Base-by-base conservation (phyloP, 208 protist species). In the Borovskyia barvae region DNA sequence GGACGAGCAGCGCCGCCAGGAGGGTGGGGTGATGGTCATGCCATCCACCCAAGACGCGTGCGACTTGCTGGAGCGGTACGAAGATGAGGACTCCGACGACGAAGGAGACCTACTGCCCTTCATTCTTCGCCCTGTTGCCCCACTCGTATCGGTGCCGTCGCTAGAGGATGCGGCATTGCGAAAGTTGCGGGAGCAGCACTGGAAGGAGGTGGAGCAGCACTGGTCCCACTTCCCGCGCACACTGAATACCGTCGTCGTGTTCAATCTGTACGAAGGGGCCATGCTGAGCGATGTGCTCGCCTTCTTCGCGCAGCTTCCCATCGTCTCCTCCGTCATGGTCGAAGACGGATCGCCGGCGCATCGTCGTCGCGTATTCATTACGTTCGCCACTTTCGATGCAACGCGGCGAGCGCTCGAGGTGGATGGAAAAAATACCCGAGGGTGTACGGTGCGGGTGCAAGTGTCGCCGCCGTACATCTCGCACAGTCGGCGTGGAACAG, bases 21-120 rank as follows among this genome's bases (percentile, higher is more conserved):
- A 77, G n/a, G 80, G 84, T n/a, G 87, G 87, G 42, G 71, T 94
- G 19, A 61, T 94, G 17, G 82, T 94, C 19, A 78, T 94, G 66
- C 84, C 87, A 1, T 80, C 84, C 5, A 72, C 82, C 46, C 81
- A 90, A 48, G 87, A 94, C 41, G 87, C 78, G 22, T 84, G 70
- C 60, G 87, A 94, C 65, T 28, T 94, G 7, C 75, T 94, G 39
- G 87, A 94, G 53, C 82, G 76, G 62, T 94, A 94, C 67, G 87
- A 94, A 49, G 87, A 94, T 56, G 87, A 94, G 51, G 87, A 94
- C 66, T 86, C 78, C 7, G 87, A 94, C 61, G 87, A 94, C 64
- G 83, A 94, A 35, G 78, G 81, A 20, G 84, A 86, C 41, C 33
- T 89, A 7, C 63, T 94, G n/a, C 81, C 79, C 1, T 94, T 94